phyloP scores from a whole-genome alignment of 768 basidiomycete species.

The Boletus barrowsii region DNA sequence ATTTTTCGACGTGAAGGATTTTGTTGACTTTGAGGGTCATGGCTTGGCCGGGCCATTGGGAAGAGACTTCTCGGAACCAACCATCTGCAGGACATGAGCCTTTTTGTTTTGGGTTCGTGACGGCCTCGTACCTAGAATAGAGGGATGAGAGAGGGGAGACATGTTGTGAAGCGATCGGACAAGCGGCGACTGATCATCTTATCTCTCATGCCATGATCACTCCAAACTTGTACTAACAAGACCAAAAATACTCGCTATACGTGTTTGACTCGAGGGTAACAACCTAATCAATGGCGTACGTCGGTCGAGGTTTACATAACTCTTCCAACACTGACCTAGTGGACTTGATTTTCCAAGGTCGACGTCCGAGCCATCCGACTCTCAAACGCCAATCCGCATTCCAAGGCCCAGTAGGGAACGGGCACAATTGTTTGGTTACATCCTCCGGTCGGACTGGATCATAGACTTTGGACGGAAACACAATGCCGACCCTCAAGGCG shows the following conservation, averaged over 20 bases:
- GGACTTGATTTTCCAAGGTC: background rate
- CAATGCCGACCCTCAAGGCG: background rate
- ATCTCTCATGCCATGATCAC: too few relatives aligned
- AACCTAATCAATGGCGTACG: too few relatives aligned
- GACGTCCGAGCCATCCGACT: background rate
- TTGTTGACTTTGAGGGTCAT: slow-evolving; percentile 96
- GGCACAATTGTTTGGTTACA: background rate
- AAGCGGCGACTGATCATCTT: too few relatives aligned
- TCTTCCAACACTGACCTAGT: too few relatives aligned
- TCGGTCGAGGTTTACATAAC: too few relatives aligned
- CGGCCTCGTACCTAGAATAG: slow-evolving; percentile 44
- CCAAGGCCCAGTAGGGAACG: background rate
- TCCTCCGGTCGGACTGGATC: background rate
- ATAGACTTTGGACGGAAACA: background rate
- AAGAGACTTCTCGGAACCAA: slow-evolving; percentile 94
- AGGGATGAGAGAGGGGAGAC: slow-evolving; percentile 55
- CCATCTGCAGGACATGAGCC: slow-evolving; percentile 53
- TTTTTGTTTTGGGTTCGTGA: slow-evolving; percentile 4
- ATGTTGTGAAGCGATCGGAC: slow-evolving; percentile 15
- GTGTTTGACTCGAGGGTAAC: too few relatives aligned
- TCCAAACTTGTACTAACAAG: too few relatives aligned
- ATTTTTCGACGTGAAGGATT: slow-evolving; percentile 92
- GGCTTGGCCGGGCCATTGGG: slow-evolving; percentile 97
- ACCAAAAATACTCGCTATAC: too few relatives aligned
- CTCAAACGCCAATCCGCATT: background rate